Percentiles rank a stretch among this genome's conserved stretches.
phyloP scores from a whole-genome alignment of 352 stramenopile species.

The Globisporangium polare region DNA sequence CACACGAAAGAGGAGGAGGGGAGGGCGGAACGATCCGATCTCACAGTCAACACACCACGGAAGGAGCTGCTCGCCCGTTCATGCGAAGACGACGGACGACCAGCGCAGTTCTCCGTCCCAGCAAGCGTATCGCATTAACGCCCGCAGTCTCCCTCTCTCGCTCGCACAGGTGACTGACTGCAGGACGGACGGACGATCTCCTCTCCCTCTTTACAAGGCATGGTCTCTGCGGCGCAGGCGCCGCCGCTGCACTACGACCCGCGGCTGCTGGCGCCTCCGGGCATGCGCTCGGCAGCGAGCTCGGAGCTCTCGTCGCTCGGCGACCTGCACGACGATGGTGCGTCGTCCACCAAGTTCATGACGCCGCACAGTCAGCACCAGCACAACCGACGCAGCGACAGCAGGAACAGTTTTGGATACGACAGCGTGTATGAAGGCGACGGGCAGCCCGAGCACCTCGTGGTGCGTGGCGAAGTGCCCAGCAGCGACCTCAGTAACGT shows the following conservation, averaged over 20 bases:
- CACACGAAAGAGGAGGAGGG: not conserved
- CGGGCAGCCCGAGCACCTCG: not conserved
- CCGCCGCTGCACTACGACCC: not conserved
- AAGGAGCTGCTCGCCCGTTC: slow-evolving; percentile 4
- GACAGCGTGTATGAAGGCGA: not conserved
- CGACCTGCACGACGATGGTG: slow-evolving; percentile 14
- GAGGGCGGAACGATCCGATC: not conserved
- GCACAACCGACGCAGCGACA: not conserved
- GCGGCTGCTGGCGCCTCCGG: not conserved
- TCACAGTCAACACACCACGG: too few relatives aligned
- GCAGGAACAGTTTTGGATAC: not conserved
- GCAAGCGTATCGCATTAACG: not conserved
- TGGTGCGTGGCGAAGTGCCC: slow-evolving; percentile 12
- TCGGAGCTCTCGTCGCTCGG: slow-evolving; percentile 16
- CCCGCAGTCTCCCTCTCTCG: not conserved
- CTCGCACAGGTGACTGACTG: not conserved
- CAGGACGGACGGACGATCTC: not conserved
- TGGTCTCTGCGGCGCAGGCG: not conserved
- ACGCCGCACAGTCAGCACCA: slow-evolving; percentile 3
- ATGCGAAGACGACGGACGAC: not conserved
- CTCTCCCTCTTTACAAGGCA: not conserved
- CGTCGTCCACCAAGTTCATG: not conserved
- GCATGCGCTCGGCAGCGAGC: slow-evolving; percentile 8
- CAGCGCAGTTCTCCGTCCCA: too few relatives aligned
- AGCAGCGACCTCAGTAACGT: slow-evolving; percentile 12